Base-by-base conservation (phyloP, 2,329 filamentous ascomycete species). In the Neopestalotiopsis clavispora region DNA sequence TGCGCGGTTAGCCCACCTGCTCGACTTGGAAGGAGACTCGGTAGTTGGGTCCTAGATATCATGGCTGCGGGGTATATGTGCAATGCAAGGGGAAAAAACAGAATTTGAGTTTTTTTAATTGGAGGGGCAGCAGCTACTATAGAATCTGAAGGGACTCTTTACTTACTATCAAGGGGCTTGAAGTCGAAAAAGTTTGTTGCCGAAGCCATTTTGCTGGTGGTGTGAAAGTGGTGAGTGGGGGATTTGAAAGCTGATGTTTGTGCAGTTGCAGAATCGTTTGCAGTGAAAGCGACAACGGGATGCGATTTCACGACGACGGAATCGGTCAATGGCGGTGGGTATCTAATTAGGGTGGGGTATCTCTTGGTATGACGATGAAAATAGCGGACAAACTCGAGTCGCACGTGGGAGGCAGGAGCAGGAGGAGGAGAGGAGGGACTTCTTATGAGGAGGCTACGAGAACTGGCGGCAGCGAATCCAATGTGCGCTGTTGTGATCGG, bases 121-220 rank as follows among this genome's bases (percentile, higher is more conserved):
- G 64, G 40, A 30, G 28, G 61, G 65, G 57, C 52, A 23, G 20
- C 9, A 52, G 20, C 45, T 52, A 52, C 45, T 52, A 52, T 42
- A 69, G 56, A 28, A 66, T 65, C 40, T 38, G 34, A 23, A 66
- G 63, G 65, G 13, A 23, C 63, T 5, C 49, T 28, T 13, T 63
- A 87, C 91, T 72, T 85, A 94, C 92, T 94, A 82, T 95, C 90
- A 74, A 92, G 88, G 73, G 93, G 91, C 84, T 91, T 93, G 83
- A 97, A 97, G 80, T 95, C 92, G 86, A 92, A 96, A 80, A 97
- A 94, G 68, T 80, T 85, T 23, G 90, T 91, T 74, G 90, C 90
- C 67, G 90, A 91, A 34, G 91, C 83, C 91, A 93, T 93, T 73
- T 76, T 80, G 77, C 72, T 72, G 68, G 74, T 73, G 64, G 63